Percentiles rank a stretch among this genome's conserved stretches.
Evolutionary conservation across 306 rosid genomes (phyloP).

Genomic region (Vigna hirtella): DNA sequence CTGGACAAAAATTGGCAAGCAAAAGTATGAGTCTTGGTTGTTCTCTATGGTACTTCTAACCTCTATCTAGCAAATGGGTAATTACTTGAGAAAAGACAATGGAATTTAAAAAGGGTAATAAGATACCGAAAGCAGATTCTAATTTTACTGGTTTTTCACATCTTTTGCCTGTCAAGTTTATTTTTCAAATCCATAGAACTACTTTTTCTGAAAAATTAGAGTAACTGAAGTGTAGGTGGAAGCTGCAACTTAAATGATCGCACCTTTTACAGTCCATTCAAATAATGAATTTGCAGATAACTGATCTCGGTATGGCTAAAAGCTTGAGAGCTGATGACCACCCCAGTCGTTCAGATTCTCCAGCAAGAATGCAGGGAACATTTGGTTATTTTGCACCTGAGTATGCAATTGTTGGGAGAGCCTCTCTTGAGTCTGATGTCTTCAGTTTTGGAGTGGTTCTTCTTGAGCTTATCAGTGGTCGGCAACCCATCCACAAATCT

Average conservation of each 20-base stretch:
- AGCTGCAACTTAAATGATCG: slow-evolving; percentile 8
- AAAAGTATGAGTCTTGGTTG: slow-evolving; percentile 61
- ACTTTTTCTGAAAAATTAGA: not conserved
- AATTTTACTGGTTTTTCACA: slow-evolving; percentile 27
- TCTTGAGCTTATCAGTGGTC: slow-evolving; percentile 94
- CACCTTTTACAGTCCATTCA: not conserved
- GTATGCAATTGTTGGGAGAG: slow-evolving; percentile 88
- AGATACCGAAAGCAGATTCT: slow-evolving; percentile 24
- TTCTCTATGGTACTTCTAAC: slow-evolving; percentile 28
- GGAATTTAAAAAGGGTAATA: not conserved
- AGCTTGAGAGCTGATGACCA: slow-evolving; percentile 71
- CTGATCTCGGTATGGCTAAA: slow-evolving; percentile 98
- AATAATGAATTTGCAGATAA: slow-evolving; percentile 66
- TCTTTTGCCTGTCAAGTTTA: not conserved
- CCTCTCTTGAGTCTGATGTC: slow-evolving; percentile 91
- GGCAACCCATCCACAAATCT: slow-evolving; percentile 77
- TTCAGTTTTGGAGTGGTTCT: slow-evolving; percentile 98
- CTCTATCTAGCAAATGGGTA: slow-evolving; percentile 11
- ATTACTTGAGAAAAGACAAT: slow-evolving; percentile 13
- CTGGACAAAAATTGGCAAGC: slow-evolving; percentile 87
- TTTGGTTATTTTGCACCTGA: slow-evolving; percentile 99
- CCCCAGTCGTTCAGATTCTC: slow-evolving; percentile 81
- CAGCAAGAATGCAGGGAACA: slow-evolving; percentile 95
- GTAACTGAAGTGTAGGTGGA: slow-evolving; percentile 9
- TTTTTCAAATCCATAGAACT: not conserved